Evolutionary conservation across 2,329 filamentous ascomycete genomes (phyloP).

Genomic region (Epichloe hybrida): DNA sequence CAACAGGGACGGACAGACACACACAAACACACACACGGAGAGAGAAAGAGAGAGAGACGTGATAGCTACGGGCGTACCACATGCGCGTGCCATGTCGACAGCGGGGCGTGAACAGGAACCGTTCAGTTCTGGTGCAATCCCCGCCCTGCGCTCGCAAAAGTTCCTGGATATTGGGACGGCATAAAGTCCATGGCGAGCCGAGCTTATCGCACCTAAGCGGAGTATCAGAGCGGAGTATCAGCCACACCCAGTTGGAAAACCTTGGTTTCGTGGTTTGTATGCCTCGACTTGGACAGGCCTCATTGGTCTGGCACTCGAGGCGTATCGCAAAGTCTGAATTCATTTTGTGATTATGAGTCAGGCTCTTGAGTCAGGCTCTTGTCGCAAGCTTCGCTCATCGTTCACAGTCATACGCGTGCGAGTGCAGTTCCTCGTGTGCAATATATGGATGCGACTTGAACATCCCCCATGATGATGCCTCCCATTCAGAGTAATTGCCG

Average conservation of each 20-base stretch:
- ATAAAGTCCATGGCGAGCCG: not conserved
- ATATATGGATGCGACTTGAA: not conserved
- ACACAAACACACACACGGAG: too few relatives aligned
- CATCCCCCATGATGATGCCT: too few relatives aligned
- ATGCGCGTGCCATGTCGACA: not conserved
- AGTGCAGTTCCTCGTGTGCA: not conserved
- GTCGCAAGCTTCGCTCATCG: not conserved
- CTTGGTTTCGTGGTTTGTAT: not conserved
- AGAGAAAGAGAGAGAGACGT: too few relatives aligned
- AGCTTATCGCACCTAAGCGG: not conserved
- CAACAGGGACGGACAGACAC: too few relatives aligned
- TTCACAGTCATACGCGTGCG: not conserved
- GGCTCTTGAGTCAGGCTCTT: not conserved
- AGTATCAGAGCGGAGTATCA: not conserved
- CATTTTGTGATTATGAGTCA: not conserved
- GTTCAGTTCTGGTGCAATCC: constrained; percentile 7
- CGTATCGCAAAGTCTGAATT: not conserved
- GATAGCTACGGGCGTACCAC: too few relatives aligned
- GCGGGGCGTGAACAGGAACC: constrained; percentile 3
- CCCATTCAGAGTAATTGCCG: too few relatives aligned
- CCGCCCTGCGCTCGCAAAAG: constrained; percentile 10
- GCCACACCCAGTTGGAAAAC: not conserved
- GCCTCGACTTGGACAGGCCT: not conserved
- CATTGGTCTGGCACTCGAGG: not conserved
- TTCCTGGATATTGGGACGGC: constrained; percentile 7